Percentiles rank a stretch among this genome's conserved stretches.
phyloP scores from a whole-genome alignment of 2,329 filamentous ascomycete genomes.

The Colletotrichum sansevieriae region DNA sequence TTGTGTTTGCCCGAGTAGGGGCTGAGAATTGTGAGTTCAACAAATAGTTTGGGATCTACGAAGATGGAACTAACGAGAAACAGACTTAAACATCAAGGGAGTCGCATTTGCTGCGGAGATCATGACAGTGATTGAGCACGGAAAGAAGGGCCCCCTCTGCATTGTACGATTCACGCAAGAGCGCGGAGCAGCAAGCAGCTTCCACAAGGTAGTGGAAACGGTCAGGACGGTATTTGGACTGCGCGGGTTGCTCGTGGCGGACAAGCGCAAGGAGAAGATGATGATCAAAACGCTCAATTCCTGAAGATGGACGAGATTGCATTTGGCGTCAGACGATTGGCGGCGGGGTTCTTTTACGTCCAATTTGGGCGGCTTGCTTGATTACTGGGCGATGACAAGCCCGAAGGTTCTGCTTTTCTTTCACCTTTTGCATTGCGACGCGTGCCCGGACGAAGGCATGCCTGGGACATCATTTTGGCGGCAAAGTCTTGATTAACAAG shows the following conservation, averaged over 20 bases:
- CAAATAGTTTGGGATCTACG: neutral
- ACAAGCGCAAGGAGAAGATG: constrained; percentile 75
- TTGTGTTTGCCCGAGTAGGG: constrained; percentile 83
- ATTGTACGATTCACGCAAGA: constrained; percentile 91
- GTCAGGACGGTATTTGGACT: constrained; percentile 76
- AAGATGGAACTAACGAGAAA: constrained; percentile 41
- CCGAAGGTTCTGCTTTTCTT: constrained; percentile 27
- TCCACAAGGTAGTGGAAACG: constrained; percentile 84
- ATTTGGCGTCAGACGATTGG: constrained; percentile 38
- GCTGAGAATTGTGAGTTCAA: constrained; percentile 80
- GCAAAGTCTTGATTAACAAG: constrained; percentile 22
- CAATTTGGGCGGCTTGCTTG: constrained; percentile 24
- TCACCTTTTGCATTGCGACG: constrained; percentile 28
- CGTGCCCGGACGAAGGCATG: constrained; percentile 21
- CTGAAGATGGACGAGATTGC: constrained; percentile 47
- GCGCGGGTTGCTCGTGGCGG: constrained; percentile 76
- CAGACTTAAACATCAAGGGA: constrained; percentile 85
- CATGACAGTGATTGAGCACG: constrained; percentile 90
- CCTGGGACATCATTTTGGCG: constrained; percentile 17
- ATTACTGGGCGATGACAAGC: constrained; percentile 10
- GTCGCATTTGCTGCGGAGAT: constrained; percentile 91
- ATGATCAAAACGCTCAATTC: constrained; percentile 78
- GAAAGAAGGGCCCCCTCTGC: constrained; percentile 79
- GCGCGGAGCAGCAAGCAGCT: constrained; percentile 90
- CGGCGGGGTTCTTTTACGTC: constrained; percentile 29